Evolutionary conservation across 305 asterid species (phyloP).

Genomic region (Ilex paraguariensis): DNA sequence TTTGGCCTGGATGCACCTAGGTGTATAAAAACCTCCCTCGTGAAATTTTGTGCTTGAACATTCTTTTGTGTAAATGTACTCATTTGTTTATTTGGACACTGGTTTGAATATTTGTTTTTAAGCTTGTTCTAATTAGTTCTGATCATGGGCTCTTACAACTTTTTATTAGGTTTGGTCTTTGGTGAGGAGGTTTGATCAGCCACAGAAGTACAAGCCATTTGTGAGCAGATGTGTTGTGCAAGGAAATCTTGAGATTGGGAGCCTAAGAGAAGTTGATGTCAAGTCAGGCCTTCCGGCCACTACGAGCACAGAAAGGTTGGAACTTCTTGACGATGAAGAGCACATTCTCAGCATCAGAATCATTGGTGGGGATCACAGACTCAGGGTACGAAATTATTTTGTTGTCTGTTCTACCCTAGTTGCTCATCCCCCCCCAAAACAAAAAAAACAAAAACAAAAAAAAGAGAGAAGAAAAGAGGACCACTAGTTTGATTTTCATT

Average conservation of each 20-base stretch:
- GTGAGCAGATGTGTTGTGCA: constrained; percentile 61
- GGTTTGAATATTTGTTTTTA: neutral
- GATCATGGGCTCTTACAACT: constrained; percentile 6
- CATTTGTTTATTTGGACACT: no score
- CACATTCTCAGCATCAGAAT: constrained; percentile 67
- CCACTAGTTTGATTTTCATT: no score
- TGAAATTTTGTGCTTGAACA: no score
- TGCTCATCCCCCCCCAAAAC: no score
- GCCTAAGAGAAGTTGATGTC: constrained; percentile 77
- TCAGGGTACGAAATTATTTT: constrained; percentile 34
- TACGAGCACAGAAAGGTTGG: constrained; percentile 84
- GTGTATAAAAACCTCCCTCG: no score
- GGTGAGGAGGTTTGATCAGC: constrained; percentile 85
- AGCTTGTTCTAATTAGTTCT: neutral
- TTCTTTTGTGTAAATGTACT: no score
- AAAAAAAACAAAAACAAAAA: no score
- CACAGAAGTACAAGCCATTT: constrained; percentile 85
- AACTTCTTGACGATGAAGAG: constrained; percentile 77
- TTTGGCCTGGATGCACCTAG: no score
- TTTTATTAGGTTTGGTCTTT: constrained; percentile 75
- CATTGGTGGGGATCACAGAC: constrained; percentile 85
- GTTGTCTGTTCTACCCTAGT: constrained; percentile 9
- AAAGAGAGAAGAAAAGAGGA: no score
- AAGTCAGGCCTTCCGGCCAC: constrained; percentile 92
- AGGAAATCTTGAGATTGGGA: constrained; percentile 71